A percentile compares a stretch with the other conserved stretches of the same genome.
Conservation (phyloP, 2,329 filamentous ascomycete genomes). For the Xylariaceae sp. region DNA sequence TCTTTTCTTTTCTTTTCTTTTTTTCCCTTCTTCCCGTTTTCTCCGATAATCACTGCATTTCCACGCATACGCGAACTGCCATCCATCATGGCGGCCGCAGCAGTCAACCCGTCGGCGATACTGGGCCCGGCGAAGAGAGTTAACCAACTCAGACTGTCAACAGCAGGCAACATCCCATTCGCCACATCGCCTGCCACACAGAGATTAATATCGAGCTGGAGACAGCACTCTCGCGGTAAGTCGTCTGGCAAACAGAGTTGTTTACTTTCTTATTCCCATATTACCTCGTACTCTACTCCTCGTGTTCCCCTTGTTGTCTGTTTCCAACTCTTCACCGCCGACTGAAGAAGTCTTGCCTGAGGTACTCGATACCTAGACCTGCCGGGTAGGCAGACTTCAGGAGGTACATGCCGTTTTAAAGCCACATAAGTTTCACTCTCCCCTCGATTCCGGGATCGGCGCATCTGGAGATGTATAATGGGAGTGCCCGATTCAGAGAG, state of each 20-base stretch:
- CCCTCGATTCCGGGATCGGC: too few relatives aligned
- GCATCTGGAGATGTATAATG: too few relatives aligned
- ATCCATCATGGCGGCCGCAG: constrained; percentile 9
- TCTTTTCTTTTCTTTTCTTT: background rate
- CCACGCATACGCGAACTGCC: constrained; percentile 1
- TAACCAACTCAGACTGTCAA: background rate
- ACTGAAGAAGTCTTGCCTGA: too few relatives aligned
- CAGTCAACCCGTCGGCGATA: constrained; percentile 6
- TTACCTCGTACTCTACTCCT: background rate
- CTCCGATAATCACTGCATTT: background rate
- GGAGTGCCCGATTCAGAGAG: too few relatives aligned
- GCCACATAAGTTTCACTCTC: too few relatives aligned
- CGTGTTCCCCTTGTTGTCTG: background rate
- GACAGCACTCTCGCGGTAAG: background rate
- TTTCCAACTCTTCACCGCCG: background rate
- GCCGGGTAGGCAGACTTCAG: too few relatives aligned
- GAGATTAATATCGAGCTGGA: background rate
- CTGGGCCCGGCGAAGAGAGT: constrained; percentile 7
- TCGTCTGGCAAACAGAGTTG: constrained; percentile 5
- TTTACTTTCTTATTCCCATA: background rate
- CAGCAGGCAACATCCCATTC: background rate
- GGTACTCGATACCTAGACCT: too few relatives aligned
- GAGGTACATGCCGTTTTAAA: too few relatives aligned
- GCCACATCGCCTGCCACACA: background rate
- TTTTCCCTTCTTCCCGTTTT: background rate